Percentiles rank a stretch among this genome's conserved stretches.
These are phyloP conservation scores for Globisporangium sylvaticum DNA, from an alignment of 352 stramenopile genomes.

Conservation along the genomic window DNA sequence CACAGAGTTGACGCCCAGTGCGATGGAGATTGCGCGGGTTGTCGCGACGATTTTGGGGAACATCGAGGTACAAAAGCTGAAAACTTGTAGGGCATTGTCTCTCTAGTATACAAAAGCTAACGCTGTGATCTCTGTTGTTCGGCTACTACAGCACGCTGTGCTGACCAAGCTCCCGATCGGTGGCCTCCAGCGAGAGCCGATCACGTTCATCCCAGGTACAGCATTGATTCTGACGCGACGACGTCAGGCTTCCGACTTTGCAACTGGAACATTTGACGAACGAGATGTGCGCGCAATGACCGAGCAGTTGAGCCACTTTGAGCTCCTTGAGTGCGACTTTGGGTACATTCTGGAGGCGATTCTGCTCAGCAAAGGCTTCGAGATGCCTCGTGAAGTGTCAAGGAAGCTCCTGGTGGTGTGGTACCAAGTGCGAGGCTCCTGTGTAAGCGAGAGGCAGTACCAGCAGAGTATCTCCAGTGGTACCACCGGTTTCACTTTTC, in stretches of 20 bases:
- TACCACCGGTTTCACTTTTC: constrained; percentile 4
- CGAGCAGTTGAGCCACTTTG: constrained; percentile 28
- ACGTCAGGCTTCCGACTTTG: not conserved
- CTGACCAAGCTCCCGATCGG: constrained; percentile 28
- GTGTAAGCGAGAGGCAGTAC: too few species aligned
- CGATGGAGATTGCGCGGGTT: constrained; percentile 21
- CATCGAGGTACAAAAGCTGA: constrained; percentile 22
- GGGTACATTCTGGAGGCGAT: constrained; percentile 32
- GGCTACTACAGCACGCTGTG: constrained; percentile 22
- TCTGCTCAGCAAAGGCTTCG: constrained; percentile 27
- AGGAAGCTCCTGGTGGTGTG: constrained; percentile 24
- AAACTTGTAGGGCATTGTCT: not conserved
- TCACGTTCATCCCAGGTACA: constrained; percentile 33
- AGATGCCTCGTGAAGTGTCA: constrained; percentile 5
- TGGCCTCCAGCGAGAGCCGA: constrained; percentile 25
- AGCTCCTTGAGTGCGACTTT: constrained; percentile 23
- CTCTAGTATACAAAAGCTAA: not conserved
- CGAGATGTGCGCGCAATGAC: constrained; percentile 11
- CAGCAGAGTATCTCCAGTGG: not conserved
- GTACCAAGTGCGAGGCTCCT: constrained; percentile 15
- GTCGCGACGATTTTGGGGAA: constrained; percentile 21
- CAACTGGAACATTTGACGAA: not conserved
- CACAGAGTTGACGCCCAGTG: not conserved
- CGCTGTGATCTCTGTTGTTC: not conserved
- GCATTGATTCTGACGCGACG: constrained; percentile 26